Percentiles rank a stretch among this genome's conserved stretches.
These are phyloP conservation scores for Rhizopogon vesiculosus DNA, from an alignment of 768 basidiomycete species.

Conservation along the genomic window DNA sequence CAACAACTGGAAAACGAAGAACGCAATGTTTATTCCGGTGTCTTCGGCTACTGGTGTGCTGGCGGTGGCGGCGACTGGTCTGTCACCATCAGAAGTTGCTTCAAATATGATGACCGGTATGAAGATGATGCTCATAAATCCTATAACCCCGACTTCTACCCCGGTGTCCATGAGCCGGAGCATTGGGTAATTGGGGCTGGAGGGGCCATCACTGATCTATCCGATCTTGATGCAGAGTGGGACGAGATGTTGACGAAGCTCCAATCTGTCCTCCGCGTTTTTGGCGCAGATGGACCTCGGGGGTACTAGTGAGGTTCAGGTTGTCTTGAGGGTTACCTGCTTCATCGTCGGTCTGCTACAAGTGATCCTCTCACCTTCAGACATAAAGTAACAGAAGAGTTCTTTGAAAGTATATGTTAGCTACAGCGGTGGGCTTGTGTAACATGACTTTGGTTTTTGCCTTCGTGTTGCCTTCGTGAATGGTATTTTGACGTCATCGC, in stretches of 20 bases:
- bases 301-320: slow-evolving; percentile 10
- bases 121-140: slow-evolving; percentile 6
- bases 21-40: slow-evolving; percentile 85
- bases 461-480: too few species aligned
- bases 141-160: slow-evolving; percentile 2
- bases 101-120: slow-evolving; percentile 53
- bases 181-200: slow-evolving; percentile 87
- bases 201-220: slow-evolving; percentile 92
- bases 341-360: background rate
- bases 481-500: too few species aligned
- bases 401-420: too few species aligned
- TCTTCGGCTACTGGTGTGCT: slow-evolving; percentile 89
- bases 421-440: too few species aligned
- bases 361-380: too few species aligned
- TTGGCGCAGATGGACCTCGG: slow-evolving; percentile 34
- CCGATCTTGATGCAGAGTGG: slow-evolving; percentile 84
- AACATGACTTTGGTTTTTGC: too few species aligned
- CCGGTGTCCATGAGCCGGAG: slow-evolving; percentile 30
- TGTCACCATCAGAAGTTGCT: slow-evolving; percentile 90
- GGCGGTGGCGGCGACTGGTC: slow-evolving; percentile 90
- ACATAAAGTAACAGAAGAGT: too few species aligned
- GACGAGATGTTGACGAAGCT: slow-evolving; percentile 90
- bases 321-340: background rate
- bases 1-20: slow-evolving; percentile 69
- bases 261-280: slow-evolving; percentile 66